Evolutionary conservation across 2,329 filamentous ascomycete genomes (phyloP).

Genomic region (Xylariales sp.): DNA sequence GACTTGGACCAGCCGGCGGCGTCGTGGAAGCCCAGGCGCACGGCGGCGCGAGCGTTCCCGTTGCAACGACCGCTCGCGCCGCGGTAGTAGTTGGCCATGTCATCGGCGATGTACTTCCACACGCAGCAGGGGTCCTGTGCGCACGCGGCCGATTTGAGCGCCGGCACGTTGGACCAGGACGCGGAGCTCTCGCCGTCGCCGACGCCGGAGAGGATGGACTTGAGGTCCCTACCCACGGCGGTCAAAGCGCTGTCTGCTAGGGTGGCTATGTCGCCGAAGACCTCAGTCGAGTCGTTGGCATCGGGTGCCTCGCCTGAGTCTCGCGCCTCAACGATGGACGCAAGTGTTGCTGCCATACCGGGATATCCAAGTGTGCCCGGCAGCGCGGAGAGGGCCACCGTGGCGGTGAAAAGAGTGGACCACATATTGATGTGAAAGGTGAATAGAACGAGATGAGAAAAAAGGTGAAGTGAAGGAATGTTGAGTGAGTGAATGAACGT

Average conservation of each 20-base stretch:
- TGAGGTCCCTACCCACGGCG: slow-evolving; percentile 30
- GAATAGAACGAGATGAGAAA: neutral
- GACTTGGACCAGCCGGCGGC: slow-evolving; percentile 38
- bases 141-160: slow-evolving; percentile 21
- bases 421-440: too few species aligned
- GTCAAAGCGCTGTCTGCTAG: slow-evolving; percentile 26
- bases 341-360: slow-evolving; percentile 7
- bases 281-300: slow-evolving; percentile 14
- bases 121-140: slow-evolving; percentile 37
- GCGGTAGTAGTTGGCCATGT: slow-evolving; percentile 31
- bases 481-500: too few species aligned
- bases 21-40: slow-evolving; percentile 46
- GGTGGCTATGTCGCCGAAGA: slow-evolving; percentile 33
- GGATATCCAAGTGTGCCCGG: slow-evolving; percentile 4
- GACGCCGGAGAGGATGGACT: slow-evolving; percentile 27
- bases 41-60: slow-evolving; percentile 35
- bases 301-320: slow-evolving; percentile 3
- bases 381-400: neutral
- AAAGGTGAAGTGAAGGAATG: too few species aligned
- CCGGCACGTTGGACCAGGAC: slow-evolving; percentile 13
- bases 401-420: neutral
- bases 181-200: slow-evolving; percentile 19
- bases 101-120: slow-evolving; percentile 37
- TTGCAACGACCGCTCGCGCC: slow-evolving; percentile 36
- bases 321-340: slow-evolving; percentile 6